Conservation (phyloP, 805 yeast genomes). For the Candida parachauliodes region DNA sequence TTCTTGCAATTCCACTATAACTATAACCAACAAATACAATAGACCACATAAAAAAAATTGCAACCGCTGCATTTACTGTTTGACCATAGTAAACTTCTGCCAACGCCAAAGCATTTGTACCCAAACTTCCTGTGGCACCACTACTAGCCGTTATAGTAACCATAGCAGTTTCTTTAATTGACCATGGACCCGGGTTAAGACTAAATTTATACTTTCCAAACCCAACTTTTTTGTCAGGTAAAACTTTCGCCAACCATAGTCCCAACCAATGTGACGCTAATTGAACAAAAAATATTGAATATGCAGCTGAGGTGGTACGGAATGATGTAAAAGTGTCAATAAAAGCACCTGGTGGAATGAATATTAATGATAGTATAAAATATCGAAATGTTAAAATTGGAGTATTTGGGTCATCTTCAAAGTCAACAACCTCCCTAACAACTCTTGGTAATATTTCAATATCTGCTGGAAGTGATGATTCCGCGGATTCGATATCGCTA, state of each 20-base stretch:
- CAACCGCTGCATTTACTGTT: constrained; percentile 28
- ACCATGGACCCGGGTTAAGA: constrained; percentile 50
- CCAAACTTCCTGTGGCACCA: constrained; percentile 47
- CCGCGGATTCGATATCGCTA: constrained; percentile 5
- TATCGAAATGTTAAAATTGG: constrained; percentile 32
- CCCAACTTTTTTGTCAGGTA: constrained; percentile 29
- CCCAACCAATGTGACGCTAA: constrained; percentile 43
- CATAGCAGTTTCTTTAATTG: constrained; percentile 46
- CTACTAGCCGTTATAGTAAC: constrained; percentile 46
- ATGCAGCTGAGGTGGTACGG: constrained; percentile 42
- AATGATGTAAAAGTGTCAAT: constrained; percentile 35
- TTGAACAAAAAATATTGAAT: constrained; percentile 47
- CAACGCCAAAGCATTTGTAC: constrained; percentile 40
- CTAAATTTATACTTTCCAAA: constrained; percentile 22
- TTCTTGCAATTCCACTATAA: constrained; percentile 44
- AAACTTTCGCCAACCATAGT: constrained; percentile 33
- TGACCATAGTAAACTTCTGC: constrained; percentile 39
- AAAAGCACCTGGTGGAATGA: constrained; percentile 35
- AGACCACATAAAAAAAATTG: constrained; percentile 43
- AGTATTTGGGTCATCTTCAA: constrained; percentile 27
- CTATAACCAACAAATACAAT: constrained; percentile 49
- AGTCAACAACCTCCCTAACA: constrained; percentile 29
- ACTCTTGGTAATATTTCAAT: constrained; percentile 21
- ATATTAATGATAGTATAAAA: constrained; percentile 23
- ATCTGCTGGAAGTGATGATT: constrained; percentile 13